phyloP scores from a whole-genome alignment of 257 asterid genomes.

The Solanum pimpinellifolium region DNA sequence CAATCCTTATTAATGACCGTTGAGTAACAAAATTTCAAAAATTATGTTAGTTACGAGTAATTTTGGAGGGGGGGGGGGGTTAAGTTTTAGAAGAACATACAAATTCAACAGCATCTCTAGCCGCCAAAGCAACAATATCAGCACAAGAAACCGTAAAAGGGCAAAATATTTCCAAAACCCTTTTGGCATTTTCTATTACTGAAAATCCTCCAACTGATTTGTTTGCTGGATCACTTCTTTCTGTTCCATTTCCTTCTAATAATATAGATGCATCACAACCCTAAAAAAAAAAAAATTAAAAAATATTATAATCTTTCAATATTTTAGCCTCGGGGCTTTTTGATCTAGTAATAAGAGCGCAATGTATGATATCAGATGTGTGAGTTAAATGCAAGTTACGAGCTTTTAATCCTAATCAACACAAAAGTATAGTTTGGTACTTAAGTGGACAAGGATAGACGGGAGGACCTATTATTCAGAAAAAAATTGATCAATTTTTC shows the following conservation, averaged over 20 bases:
- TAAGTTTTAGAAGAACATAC: slow-evolving; percentile 14
- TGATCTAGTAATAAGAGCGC: not conserved
- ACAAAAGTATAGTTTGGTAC: not conserved
- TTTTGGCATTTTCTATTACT: slow-evolving; percentile 57
- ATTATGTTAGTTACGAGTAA: not conserved
- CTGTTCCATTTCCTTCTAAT: slow-evolving; percentile 61
- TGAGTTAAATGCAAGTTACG: not conserved
- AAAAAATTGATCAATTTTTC: too few relatives aligned
- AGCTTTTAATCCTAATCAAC: not conserved
- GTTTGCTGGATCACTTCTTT: slow-evolving; percentile 68
- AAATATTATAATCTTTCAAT: not conserved
- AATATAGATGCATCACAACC: slow-evolving; percentile 81
- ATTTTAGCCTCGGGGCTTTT: accelerated
- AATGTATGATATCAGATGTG: accelerated
- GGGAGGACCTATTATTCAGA: accelerated
- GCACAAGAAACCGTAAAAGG: slow-evolving; percentile 77
- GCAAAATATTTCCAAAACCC: slow-evolving; percentile 55
- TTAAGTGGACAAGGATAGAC: not conserved
- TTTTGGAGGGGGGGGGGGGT: accelerated
- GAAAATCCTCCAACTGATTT: slow-evolving; percentile 51
- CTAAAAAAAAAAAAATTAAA: slow-evolving; percentile 1
- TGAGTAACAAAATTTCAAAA: not conserved
- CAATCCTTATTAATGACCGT: not conserved
- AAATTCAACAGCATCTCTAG: slow-evolving; percentile 69
- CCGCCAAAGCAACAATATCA: slow-evolving; percentile 67